Evolutionary conservation across 768 basidiomycete genomes (phyloP), one percentile per base, ranked within the genome.

Genomic region (Tricholoma hemisulphureum): DNA sequence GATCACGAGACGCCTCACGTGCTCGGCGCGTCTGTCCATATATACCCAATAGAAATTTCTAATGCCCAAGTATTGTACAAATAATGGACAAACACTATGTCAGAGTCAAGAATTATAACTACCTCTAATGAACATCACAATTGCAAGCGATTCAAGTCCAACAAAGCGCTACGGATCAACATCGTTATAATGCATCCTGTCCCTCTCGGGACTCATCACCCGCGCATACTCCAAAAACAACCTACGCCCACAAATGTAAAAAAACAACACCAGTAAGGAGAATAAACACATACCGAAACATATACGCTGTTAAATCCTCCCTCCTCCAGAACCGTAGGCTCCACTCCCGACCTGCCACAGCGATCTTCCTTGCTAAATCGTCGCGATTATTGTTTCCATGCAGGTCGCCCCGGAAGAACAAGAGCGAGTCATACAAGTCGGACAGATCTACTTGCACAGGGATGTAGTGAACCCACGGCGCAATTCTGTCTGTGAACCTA

Each of bases 391-490:
- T 75, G 20, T 77, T 72, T 8, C 82, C 81, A 28, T 78, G 67
- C 0, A 78, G 79, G 55, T 80, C 78, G 0, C 88, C 87, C 0
- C 83, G 80, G 69, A 92, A 91, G 75, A 93, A 93, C 1, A 82
- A 73, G 31, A 90, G 78, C 2, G 82, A 72, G 62, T 92, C 91
- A 70, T 86, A 82, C 8, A 93, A 65, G 66, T 91, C 88, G 0
- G 80, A 75, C 24, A 85, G 78, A 59, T 86, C 84, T 0, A 82
- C 65, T 62, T 85, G 83, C 9, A 90, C 73, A 2, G 89, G 88
- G 11, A 90, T 76, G 62, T 87, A 91, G 68, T 91, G 89, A 2
- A 88, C 80, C 86, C 87, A 89, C 0, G 87, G 83, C 24, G 72
- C 77, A 50, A 83, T 73, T 24, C 83, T 76, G 57, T 84, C 81